These are phyloP conservation scores for Crassisporium funariophilum DNA, from an alignment of 768 basidiomycete species.

Conservation along the genomic window DNA sequence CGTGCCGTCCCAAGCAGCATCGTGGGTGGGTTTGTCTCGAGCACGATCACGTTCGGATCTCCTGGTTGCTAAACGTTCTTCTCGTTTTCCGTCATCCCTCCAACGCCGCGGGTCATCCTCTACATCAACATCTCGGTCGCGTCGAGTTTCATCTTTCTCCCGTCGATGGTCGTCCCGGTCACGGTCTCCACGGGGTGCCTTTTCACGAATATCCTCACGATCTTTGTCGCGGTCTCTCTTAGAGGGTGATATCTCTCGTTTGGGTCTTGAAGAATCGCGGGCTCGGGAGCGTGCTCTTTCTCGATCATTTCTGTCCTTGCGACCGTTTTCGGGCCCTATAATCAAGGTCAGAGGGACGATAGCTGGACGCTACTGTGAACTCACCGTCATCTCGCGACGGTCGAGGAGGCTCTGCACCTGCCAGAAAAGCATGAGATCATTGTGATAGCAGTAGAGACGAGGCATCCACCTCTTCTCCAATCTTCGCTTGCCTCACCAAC, in stretches of 20 bases:
- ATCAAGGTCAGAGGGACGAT: constrained; percentile 6
- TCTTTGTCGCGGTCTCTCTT: constrained; percentile 48
- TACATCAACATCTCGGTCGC: constrained; percentile 47
- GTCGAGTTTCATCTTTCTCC: constrained; percentile 42
- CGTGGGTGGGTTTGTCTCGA: constrained; percentile 44
- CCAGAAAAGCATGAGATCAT: constrained; percentile 13
- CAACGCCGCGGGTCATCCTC: constrained; percentile 73
- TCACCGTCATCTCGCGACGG: constrained; percentile 65
- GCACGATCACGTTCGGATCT: constrained; percentile 57
- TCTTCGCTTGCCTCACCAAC: constrained; percentile 77
- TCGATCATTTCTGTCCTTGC: constrained; percentile 63
- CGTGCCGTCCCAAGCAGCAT: constrained; percentile 46
- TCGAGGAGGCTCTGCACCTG: constrained; percentile 53
- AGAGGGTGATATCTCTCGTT: constrained; percentile 58
- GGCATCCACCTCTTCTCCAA: constrained; percentile 75
- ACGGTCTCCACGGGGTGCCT: constrained; percentile 31
- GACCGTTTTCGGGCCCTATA: constrained; percentile 53
- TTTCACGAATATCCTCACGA: constrained; percentile 40
- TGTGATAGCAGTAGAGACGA: constrained; percentile 16
- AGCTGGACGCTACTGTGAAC: constrained; percentile 13
- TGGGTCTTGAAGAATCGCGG: constrained; percentile 63
- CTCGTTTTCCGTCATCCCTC: constrained; percentile 82
- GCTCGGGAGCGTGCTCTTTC: constrained; percentile 65
- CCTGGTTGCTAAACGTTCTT: constrained; percentile 69
- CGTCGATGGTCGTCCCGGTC: constrained; percentile 42